Base-by-base conservation (phyloP, 2,329 filamentous ascomycete genomes). In the Fusarium sp. region DNA sequence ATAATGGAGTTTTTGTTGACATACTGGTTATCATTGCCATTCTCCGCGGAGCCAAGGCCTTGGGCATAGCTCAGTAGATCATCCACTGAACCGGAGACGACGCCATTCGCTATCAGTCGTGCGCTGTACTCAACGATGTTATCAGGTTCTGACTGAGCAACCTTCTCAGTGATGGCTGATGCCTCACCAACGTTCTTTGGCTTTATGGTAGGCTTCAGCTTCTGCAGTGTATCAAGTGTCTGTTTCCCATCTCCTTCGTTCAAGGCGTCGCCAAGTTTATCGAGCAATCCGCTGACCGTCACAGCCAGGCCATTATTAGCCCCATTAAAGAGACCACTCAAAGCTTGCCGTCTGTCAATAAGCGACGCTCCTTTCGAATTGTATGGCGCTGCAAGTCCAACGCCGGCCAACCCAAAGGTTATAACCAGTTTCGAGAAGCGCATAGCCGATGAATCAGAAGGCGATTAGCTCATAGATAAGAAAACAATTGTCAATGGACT, bases 51-150 rank as follows among this genome's bases (percentile, higher is more conserved):
- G 1, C 42, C 36, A n/a, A 68, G 31, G 1, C 55, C 65, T 24
- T 54, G 33, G 6, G 63, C 47, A 14, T 68, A 35, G 22, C 38
- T 24, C 20, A 68, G 16, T 2, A 68, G 10, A 10, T 68, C 65
- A 5, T 36, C 15, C 1, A 28, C 62, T 8, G 65, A 50, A 6
- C 41, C 63, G 2, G 35, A 28, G 7, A 44, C 28, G 16, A 68
- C 33, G 5, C 63, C 65, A 14, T 68, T 68, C 1, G 35, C 62
- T 14, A 54, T 54, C 14, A 68, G 13, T 26, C 22, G 41, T 4
- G n/a, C 47, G 26, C 45, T 35, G 30, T 68, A 68, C 22, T 68
- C 54, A 5, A 68, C 48, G 4, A 68, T 47, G 1, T 36, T 53
- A 8, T 54, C 15, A 0, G 63, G 47, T 3, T 54, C 36, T 14